Base-by-base conservation (phyloP, 345 rosid species). In the Populus tremula region DNA sequence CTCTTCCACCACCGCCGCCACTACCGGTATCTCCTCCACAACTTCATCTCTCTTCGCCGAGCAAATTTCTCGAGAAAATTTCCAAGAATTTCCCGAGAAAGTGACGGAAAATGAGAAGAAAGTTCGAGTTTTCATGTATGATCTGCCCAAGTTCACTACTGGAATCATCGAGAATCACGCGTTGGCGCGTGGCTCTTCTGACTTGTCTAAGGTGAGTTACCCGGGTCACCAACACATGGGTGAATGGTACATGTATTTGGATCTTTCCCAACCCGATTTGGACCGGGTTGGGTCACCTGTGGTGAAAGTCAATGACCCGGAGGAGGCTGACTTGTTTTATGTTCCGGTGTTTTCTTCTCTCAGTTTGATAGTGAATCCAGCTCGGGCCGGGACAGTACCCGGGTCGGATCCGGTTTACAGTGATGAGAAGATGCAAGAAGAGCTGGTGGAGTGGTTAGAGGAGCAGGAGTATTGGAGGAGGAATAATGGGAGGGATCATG, bases 211-310 rank as follows among this genome's bases (percentile, higher is more conserved):
- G 50, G 84, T 88, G 73, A 91, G 84, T 77, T 96, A 96, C 80
- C 99, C 99, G 12, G 98, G 98, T 23, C 99, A 96, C 87, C 99
- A 96, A 83, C 99, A 96, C 82, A 96, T 94, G 99, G 98, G 92
- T 36, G 99, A 96, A 81, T 96, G 99, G 99, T 89, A 86, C 81
- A 84, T 96, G 31, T 96, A 87, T 82, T 82, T 91, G 54, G 99
- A 96, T 76, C 83, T 96, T 17, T 82, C 56, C 73, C 89, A 88
- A 1, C 91, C 90, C 69, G 89, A 89, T 1, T 23, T 63, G n/a
- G 92, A 90, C 6, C 90, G 92, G 79, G 25, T 84, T 70, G 91
- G 89, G 25, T 96, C 97, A 29, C 90, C 97, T 0, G 80, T 94
- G 0, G 35, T 74, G 2, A 88, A 86, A 71, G 95, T 92, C 33